A percentile compares a stretch with the other conserved stretches of the same genome.
Evolutionary conservation across 2,329 filamentous ascomycete species (phyloP).

Genomic region (Knufia petricola): DNA sequence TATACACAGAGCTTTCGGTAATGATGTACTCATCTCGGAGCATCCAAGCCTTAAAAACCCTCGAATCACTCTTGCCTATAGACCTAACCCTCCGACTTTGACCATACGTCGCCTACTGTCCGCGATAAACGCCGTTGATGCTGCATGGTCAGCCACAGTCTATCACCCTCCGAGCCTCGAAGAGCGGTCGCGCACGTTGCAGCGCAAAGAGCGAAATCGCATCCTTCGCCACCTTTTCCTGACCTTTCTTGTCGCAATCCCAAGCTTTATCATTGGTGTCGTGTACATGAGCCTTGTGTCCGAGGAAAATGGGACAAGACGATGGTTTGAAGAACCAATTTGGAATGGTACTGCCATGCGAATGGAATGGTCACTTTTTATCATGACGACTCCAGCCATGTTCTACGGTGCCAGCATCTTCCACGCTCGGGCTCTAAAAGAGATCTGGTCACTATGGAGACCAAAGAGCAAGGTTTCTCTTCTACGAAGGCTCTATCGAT

Average conservation of each 20-base stretch:
- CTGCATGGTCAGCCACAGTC: slow-evolving; percentile 56
- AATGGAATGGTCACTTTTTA: slow-evolving; percentile 67
- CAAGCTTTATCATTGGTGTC: slow-evolving; percentile 77
- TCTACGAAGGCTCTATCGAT: slow-evolving; percentile 74
- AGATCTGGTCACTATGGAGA: slow-evolving; percentile 68
- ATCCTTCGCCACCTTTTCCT: slow-evolving; percentile 61
- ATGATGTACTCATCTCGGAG: slow-evolving; percentile 44
- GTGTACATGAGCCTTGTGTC: slow-evolving; percentile 80
- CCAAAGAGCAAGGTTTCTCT: slow-evolving; percentile 63
- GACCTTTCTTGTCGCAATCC: slow-evolving; percentile 61
- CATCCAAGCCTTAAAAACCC: slow-evolving; percentile 53
- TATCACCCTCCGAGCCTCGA: slow-evolving; percentile 76
- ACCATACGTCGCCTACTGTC: slow-evolving; percentile 67
- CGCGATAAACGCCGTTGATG: slow-evolving; percentile 57
- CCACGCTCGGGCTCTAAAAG: slow-evolving; percentile 67
- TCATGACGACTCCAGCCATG: slow-evolving; percentile 77
- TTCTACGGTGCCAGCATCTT: slow-evolving; percentile 80
- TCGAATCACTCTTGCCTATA: slow-evolving; percentile 61
- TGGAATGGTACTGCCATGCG: slow-evolving; percentile 61
- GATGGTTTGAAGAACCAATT: slow-evolving; percentile 62
- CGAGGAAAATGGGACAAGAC: slow-evolving; percentile 45
- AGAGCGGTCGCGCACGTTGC: slow-evolving; percentile 65
- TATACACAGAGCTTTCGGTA: slow-evolving; percentile 21
- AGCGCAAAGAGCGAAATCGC: slow-evolving; percentile 57
- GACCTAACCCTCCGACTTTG: slow-evolving; percentile 55